These are phyloP conservation scores for Erodium texanum DNA, from an alignment of 441 rosid species.

Conservation along the genomic window DNA sequence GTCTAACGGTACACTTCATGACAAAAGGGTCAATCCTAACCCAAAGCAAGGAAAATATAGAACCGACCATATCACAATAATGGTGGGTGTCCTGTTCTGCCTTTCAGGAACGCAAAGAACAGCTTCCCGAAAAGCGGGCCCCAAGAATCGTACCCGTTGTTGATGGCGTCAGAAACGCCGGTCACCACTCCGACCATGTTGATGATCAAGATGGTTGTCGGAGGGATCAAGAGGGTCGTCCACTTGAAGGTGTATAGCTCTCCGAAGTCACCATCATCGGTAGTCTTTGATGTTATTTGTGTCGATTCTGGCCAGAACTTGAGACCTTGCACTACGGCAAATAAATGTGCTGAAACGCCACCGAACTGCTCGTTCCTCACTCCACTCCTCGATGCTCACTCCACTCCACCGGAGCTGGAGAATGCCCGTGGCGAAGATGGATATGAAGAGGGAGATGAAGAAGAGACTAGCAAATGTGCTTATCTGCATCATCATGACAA, in stretches of 20 bases:
- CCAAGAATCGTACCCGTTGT: slow-evolving; percentile 94
- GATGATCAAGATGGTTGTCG: slow-evolving; percentile 79
- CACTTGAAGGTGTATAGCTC: slow-evolving; percentile 96
- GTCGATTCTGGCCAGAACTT: slow-evolving; percentile 90
- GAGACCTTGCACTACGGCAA: slow-evolving; percentile 92
- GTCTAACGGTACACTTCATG: too few relatives aligned
- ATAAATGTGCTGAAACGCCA: slow-evolving; percentile 90
- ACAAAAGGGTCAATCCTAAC: slow-evolving; percentile 93
- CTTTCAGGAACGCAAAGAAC: slow-evolving; percentile 80
- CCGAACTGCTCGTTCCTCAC: slow-evolving; percentile 96
- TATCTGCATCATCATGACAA: slow-evolving; percentile 57
- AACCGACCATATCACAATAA: slow-evolving; percentile 88
- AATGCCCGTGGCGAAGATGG: slow-evolving; percentile 95
- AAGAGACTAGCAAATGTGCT: slow-evolving; percentile 94
- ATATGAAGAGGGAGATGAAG: slow-evolving; percentile 96
- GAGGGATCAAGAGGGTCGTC: slow-evolving; percentile 96
- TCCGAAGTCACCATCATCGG: slow-evolving; percentile 81
- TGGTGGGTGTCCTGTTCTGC: slow-evolving; percentile 96
- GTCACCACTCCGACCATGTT: slow-evolving; percentile 98
- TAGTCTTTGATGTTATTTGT: slow-evolving; percentile 88
- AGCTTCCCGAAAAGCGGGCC: slow-evolving; percentile 92
- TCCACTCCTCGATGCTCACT: too few relatives aligned
- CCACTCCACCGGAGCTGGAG: slow-evolving; percentile 99
- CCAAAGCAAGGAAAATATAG: slow-evolving; percentile 87
- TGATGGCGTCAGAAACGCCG: slow-evolving; percentile 84